Conservation (phyloP, 176 grass and related monocot species). For the Calamus simplicifolius region DNA sequence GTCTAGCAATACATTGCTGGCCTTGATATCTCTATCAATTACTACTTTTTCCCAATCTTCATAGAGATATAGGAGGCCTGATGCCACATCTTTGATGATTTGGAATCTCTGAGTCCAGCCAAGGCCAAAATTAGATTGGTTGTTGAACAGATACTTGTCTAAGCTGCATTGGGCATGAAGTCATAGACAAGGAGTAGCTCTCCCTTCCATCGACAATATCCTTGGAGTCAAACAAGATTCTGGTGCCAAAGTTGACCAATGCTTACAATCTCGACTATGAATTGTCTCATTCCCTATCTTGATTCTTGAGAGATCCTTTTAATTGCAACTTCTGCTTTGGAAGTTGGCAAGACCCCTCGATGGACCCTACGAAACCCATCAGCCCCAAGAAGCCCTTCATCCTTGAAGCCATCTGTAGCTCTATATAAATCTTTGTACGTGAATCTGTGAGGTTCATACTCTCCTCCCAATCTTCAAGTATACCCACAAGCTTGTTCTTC, state of each 20-base stretch:
- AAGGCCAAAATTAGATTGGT: background rate
- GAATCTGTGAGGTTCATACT: conserved; percentile 14
- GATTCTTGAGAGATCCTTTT: no score
- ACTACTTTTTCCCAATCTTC: conserved; percentile 32
- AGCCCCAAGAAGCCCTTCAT: no score
- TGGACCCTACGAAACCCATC: no score
- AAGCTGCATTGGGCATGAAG: conserved; percentile 16
- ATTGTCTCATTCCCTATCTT: no score
- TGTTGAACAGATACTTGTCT: conserved; percentile 23
- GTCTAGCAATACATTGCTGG: conserved; percentile 11
- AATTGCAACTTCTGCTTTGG: no score
- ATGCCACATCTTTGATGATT: conserved; percentile 23
- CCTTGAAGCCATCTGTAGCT: conserved; percentile 13
- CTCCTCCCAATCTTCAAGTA: conserved; percentile 24
- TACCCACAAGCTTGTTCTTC: background rate
- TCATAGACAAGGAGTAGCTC: no score
- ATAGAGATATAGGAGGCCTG: conserved; percentile 31
- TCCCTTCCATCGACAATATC: no score
- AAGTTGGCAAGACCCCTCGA: no score
- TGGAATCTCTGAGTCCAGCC: conserved; percentile 23
- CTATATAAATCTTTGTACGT: conserved; percentile 4
- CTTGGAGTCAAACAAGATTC: no score
- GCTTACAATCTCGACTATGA: no score
- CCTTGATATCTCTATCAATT: conserved; percentile 16
- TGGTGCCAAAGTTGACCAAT: no score